Evolutionary conservation across 345 rosid species (phyloP).

Genomic region (Lepidium aucheri): DNA sequence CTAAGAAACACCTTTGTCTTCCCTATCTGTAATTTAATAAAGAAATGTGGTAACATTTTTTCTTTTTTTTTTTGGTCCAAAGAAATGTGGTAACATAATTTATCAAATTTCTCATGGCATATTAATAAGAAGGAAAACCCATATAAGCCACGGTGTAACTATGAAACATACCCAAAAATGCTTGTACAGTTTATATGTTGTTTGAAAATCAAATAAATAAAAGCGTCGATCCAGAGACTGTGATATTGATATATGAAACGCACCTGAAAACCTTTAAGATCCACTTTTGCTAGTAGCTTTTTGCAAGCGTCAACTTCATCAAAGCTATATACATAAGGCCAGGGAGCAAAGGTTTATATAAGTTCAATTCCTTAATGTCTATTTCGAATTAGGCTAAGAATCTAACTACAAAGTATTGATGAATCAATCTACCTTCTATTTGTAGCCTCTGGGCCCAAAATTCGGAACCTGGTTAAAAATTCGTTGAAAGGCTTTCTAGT

Average conservation of each 20-base stretch:
- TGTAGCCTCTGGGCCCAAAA: conserved; percentile 54
- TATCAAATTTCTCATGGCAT: not conserved
- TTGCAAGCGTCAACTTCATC: conserved; percentile 75
- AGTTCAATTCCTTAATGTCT: not conserved
- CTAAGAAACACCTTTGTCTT: conserved; percentile 89
- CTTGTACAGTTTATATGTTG: not conserved
- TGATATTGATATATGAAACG: not conserved
- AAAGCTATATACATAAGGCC: conserved; percentile 30
- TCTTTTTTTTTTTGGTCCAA: no score
- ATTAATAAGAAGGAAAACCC: conserved; percentile 4
- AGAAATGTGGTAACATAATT: not conserved
- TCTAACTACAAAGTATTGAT: not conserved
- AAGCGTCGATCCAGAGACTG: not conserved
- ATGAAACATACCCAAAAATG: not conserved
- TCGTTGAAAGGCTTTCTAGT: conserved; percentile 78
- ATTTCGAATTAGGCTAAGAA: not conserved
- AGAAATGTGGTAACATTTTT: not conserved
- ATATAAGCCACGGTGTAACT: conserved; percentile 6
- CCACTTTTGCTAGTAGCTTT: conserved; percentile 64
- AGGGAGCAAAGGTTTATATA: conserved; percentile 4
- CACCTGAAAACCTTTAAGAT: conserved; percentile 86
- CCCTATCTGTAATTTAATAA: conserved; percentile 52
- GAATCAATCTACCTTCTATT: conserved; percentile 43
- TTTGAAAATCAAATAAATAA: not conserved
- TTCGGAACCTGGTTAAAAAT: conserved; percentile 55